These are phyloP conservation scores for Pythium sp. DNA, from an alignment of 352 stramenopile species.

Conservation along the genomic window DNA sequence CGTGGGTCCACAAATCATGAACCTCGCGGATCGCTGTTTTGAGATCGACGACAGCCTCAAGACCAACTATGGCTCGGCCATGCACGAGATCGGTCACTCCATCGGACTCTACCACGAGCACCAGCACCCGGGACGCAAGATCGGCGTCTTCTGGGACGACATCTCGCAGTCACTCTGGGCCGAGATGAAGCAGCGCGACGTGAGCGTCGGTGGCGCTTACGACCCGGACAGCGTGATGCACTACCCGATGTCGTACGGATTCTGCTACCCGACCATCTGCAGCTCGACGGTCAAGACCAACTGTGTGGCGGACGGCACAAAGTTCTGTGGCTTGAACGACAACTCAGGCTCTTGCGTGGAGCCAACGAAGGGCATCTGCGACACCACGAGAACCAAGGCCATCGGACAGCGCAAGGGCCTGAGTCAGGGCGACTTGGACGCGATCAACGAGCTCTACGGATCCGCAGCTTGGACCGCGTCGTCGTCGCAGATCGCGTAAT, in stretches of 20 bases:
- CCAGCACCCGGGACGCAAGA: conserved; percentile 65
- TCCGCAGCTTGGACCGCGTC: conserved; percentile 22
- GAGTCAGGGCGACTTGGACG: conserved; percentile 42
- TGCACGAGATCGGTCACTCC: conserved; percentile 82
- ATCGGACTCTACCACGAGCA: conserved; percentile 82
- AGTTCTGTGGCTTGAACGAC: conserved; percentile 77
- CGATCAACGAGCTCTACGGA: conserved; percentile 44
- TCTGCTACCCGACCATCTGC: conserved; percentile 67
- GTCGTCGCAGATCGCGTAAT: conserved; percentile 26
- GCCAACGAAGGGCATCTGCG: conserved; percentile 54
- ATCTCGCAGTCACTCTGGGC: conserved; percentile 70
- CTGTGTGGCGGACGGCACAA: conserved; percentile 50
- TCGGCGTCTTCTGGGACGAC: conserved; percentile 74
- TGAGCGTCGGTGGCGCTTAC: conserved; percentile 66
- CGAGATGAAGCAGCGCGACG: conserved; percentile 67
- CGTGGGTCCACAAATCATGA: conserved; percentile 62
- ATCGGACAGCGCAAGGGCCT: conserved; percentile 69
- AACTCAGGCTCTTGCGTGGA: conserved; percentile 51
- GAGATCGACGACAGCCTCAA: conserved; percentile 72
- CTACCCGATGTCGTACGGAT: conserved; percentile 73
- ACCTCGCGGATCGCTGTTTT: conserved; percentile 73
- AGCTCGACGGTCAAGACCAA: conserved; percentile 32
- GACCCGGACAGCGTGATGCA: conserved; percentile 77
- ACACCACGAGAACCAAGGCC: conserved; percentile 42
- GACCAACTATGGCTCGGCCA: conserved; percentile 68